These are phyloP conservation scores for Amaranthus tricolor DNA, from an alignment of 179 eudicot species.

Conservation along the genomic window DNA sequence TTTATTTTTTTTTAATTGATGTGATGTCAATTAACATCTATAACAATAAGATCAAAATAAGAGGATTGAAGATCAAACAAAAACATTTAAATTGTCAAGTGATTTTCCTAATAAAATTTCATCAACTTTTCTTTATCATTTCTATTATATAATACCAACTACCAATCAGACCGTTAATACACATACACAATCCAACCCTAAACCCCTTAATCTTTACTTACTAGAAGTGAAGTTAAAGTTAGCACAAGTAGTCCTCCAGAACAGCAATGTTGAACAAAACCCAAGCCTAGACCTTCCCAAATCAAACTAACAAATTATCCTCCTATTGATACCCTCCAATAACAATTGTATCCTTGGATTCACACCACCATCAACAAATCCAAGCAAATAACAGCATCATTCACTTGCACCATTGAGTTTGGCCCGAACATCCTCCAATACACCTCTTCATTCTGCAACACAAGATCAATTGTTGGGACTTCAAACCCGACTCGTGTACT, in stretches of 20 bases:
- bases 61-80: no score
- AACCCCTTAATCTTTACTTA: background rate
- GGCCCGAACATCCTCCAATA: constrained; percentile 38
- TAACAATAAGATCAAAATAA: no score
- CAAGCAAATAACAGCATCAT: constrained; percentile 32
- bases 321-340: constrained; percentile 49
- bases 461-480: constrained; percentile 34
- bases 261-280: constrained; percentile 32
- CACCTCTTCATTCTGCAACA: constrained; percentile 25
- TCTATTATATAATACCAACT: no score
- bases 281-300: constrained; percentile 38
- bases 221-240: constrained; percentile 49
- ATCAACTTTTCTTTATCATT: no score
- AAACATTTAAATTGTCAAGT: no score
- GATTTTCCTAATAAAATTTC: no score
- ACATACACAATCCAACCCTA: no score
- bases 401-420: constrained; percentile 38
- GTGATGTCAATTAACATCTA: no score
- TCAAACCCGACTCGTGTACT: constrained; percentile 31
- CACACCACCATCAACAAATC: constrained; percentile 41
- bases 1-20: no score
- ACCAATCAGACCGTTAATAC: no score
- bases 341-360: constrained; percentile 29
- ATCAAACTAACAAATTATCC: constrained; percentile 48
- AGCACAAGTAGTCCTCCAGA: constrained; percentile 34